Base-by-base conservation (phyloP, 2,329 filamentous ascomycete species). In the Pseudocercospora macadamiae region DNA sequence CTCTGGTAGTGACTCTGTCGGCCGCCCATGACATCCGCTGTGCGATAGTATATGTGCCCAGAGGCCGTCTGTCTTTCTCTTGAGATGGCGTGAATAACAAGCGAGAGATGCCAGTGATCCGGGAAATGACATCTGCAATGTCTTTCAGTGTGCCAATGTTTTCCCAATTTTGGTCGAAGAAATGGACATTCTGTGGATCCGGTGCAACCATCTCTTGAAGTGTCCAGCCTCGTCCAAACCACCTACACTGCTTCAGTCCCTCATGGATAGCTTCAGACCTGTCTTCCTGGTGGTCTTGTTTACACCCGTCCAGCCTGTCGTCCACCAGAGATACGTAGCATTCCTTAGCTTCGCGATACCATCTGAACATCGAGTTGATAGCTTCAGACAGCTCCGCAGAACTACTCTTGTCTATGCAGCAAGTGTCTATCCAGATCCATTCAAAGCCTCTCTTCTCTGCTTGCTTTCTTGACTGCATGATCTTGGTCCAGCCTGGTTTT, bases 341-440 rank as follows among this genome's bases (percentile, higher is more conserved):
- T 7, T 54, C 4, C 5, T 9, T 21, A 34, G 48, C 21, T 14
- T 54, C 26, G 25, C 26, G 5, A 37, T 63, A 63, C 54, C 54
- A 63, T n/a, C 25, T 25, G 19, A 37, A 56, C 60, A 61, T 65
- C 3, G 58, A 59, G 36, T 63, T 39, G n/a, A n/a, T n/a, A n/a
- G n/a, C n/a, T n/a, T n/a, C n/a, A n/a, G n/a, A n/a, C n/a, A n/a
- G n/a, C n/a, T 65, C 63, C 14, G 63, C 61, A 34, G 48, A 55
- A 28, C 51, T 58, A 12, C 45, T 36, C 36, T 65, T 65, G 34
- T 65, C 56, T 16, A 65, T 65, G 48, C 63, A 65, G 39, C 59
- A 61, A 2, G 58, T 65, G 26, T 65, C 59, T 12, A 49, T 47
- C 59, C 59, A 62, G 14, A 21, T 23, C 54, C 45, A 61, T 23